Conservation (phyloP, 352 stramenopile genomes). For the Phytophthora foliorum region DNA sequence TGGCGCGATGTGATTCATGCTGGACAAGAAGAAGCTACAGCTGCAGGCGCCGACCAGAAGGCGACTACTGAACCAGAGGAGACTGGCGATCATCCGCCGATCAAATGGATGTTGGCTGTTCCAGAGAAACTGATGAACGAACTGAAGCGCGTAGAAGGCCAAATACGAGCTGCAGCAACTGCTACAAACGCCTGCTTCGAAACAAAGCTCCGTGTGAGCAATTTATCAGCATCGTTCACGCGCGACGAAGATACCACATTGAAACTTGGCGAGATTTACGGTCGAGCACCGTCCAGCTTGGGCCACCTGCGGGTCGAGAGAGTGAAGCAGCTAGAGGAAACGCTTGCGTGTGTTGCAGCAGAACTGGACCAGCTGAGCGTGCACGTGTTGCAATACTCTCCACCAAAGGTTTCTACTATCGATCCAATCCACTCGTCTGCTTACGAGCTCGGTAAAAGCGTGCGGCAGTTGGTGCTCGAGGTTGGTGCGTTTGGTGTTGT, state of each 20-base stretch:
- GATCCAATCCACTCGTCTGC: background rate
- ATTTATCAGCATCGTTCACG: constrained; percentile 32
- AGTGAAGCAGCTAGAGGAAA: constrained; percentile 34
- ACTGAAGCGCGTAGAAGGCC: constrained; percentile 41
- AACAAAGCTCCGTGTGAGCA: constrained; percentile 46
- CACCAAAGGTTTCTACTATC: constrained; percentile 2
- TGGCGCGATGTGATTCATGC: constrained; percentile 56
- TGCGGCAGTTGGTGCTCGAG: constrained; percentile 44
- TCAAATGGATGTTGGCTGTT: constrained; percentile 58
- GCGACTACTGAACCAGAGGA: constrained; percentile 1
- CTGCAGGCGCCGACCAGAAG: constrained; percentile 48
- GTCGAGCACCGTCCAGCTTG: constrained; percentile 17
- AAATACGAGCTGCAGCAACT: constrained; percentile 35
- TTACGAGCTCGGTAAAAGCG: constrained; percentile 27
- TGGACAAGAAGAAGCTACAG: constrained; percentile 53
- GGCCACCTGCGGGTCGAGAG: constrained; percentile 30
- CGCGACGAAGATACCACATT: constrained; percentile 23
- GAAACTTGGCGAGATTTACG: constrained; percentile 29
- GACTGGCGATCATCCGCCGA: constrained; percentile 10
- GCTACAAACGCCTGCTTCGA: constrained; percentile 33
- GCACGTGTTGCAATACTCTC: constrained; percentile 16
- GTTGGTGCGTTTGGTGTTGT: constrained; percentile 48
- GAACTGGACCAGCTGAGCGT: constrained; percentile 26
- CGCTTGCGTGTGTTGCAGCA: constrained; percentile 26
- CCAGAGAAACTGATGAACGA: constrained; percentile 47